phyloP scores from a whole-genome alignment of 768 basidiomycete genomes.

The Boletellus emodensis region DNA sequence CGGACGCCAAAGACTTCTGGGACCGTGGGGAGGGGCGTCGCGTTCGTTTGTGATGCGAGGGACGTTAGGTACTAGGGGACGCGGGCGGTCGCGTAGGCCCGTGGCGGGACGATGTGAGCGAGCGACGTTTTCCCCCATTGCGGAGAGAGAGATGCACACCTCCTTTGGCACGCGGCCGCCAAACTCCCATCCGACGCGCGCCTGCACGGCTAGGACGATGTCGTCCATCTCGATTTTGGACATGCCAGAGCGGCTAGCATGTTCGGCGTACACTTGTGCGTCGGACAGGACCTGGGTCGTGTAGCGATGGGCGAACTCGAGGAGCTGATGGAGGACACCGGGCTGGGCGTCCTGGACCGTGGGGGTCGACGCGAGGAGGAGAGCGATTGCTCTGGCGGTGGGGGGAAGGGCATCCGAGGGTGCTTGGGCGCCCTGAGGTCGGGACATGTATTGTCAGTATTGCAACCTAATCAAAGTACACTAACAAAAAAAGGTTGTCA shows the following conservation, averaged over 20 bases:
- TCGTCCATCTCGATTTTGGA: slow-evolving; percentile 80
- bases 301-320: slow-evolving; percentile 84
- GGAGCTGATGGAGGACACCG: slow-evolving; percentile 78
- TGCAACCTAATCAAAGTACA: background rate
- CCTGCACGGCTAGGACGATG: slow-evolving; percentile 75
- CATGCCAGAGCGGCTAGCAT: slow-evolving; percentile 63
- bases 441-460: slow-evolving; percentile 35
- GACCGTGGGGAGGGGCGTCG: slow-evolving; percentile 75
- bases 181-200: slow-evolving; percentile 90
- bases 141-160: slow-evolving; percentile 38
- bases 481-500: background rate
- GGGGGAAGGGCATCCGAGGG: slow-evolving; percentile 68
- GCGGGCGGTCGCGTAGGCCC: background rate
- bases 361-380: slow-evolving; percentile 78
- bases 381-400: slow-evolving; percentile 80
- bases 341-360: slow-evolving; percentile 85
- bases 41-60: slow-evolving; percentile 79
- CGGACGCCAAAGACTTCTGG: slow-evolving; percentile 86
- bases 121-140: background rate
- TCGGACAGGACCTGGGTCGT: slow-evolving; percentile 80
- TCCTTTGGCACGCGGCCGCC: slow-evolving; percentile 87
- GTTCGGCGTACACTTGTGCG: slow-evolving; percentile 83
- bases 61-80: slow-evolving; percentile 67
- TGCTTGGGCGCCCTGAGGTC: slow-evolving; percentile 29
- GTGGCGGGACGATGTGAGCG: background rate